A percentile compares a stretch with the other conserved stretches of the same genome.
phyloP scores from a whole-genome alignment of 306 rosid species.

The Lotus japonicus region DNA sequence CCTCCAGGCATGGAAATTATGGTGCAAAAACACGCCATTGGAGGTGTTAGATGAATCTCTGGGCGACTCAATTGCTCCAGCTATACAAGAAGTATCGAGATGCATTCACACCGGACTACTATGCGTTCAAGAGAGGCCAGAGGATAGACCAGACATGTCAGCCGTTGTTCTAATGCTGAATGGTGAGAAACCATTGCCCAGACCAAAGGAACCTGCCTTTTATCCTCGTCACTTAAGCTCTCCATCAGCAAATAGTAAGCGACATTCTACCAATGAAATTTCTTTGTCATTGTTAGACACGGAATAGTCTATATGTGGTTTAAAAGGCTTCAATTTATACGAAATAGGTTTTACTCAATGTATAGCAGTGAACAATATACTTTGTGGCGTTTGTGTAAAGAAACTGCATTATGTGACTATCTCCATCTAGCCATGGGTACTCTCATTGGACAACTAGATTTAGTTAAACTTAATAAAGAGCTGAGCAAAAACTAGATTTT shows the following conservation, averaged over 20 bases:
- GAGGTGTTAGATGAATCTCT: slow-evolving; percentile 25
- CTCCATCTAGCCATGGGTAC: background rate
- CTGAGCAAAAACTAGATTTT: background rate
- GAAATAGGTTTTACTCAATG: background rate
- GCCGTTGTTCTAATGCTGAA: slow-evolving; percentile 27
- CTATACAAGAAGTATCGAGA: slow-evolving; percentile 16
- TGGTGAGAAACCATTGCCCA: slow-evolving; percentile 32
- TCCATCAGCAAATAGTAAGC: slow-evolving; percentile 11
- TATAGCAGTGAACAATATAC: background rate
- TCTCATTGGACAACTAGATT: background rate
- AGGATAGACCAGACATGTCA: slow-evolving; percentile 36
- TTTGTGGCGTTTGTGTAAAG: background rate
- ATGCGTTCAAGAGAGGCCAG: slow-evolving; percentile 34
- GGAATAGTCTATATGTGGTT: slow-evolving; percentile 9
- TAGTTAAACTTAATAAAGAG: background rate
- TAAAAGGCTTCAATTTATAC: background rate
- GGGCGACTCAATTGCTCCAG: background rate
- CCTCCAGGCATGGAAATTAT: background rate
- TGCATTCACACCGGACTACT: background rate
- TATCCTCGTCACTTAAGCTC: slow-evolving; percentile 23
- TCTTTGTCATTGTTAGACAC: slow-evolving; percentile 19
- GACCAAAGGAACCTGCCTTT: slow-evolving; percentile 29
- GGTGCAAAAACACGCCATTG: slow-evolving; percentile 15
- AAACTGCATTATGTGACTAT: background rate
- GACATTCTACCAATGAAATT: slow-evolving; percentile 18